Evolutionary conservation across 2,329 filamentous ascomycete genomes (phyloP).

Genomic region (Fonsecaea pedrosoi): DNA sequence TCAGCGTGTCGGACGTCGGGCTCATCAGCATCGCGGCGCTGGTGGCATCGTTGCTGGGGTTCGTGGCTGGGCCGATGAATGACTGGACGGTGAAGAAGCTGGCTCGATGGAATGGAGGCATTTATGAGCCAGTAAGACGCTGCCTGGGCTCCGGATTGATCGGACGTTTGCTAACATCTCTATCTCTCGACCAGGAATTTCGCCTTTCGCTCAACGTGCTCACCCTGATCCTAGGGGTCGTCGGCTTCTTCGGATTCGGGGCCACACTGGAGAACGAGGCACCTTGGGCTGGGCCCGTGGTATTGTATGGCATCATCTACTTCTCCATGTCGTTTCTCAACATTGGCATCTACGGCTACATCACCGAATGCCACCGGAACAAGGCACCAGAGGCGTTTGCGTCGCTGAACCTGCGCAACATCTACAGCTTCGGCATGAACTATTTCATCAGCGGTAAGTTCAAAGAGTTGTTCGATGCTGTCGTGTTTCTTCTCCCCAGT

Average conservation of each 20-base stretch:
- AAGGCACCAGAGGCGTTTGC: conserved; percentile 45
- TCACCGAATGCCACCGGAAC: conserved; percentile 46
- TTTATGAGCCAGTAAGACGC: conserved; percentile 45
- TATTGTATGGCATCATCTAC: conserved; percentile 36
- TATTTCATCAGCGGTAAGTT: conserved; percentile 43
- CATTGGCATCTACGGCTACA: conserved; percentile 45
- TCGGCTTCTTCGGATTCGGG: conserved; percentile 51
- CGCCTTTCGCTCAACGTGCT: conserved; percentile 40
- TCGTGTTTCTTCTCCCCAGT: too few relatives aligned
- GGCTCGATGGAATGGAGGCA: conserved; percentile 52
- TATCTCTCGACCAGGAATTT: conserved; percentile 41
- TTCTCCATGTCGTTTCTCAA: conserved; percentile 38
- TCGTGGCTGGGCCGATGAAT: conserved; percentile 40
- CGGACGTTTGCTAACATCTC: neutral
- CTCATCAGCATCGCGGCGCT: conserved; percentile 32
- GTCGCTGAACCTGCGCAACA: conserved; percentile 41
- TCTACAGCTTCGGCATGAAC: conserved; percentile 45
- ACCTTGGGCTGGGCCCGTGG: conserved; percentile 28
- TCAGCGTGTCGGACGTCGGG: conserved; percentile 42
- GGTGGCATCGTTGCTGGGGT: conserved; percentile 26
- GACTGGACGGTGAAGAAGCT: conserved; percentile 47
- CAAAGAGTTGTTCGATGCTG: neutral
- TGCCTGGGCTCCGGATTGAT: too few relatives aligned
- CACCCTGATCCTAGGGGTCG: conserved; percentile 29
- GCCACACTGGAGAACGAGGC: conserved; percentile 27